Percentiles rank a stretch among this genome's conserved stretches.
Conservation (phyloP, 2,329 filamentous ascomycete species). For the Claviceps quebecensis region DNA sequence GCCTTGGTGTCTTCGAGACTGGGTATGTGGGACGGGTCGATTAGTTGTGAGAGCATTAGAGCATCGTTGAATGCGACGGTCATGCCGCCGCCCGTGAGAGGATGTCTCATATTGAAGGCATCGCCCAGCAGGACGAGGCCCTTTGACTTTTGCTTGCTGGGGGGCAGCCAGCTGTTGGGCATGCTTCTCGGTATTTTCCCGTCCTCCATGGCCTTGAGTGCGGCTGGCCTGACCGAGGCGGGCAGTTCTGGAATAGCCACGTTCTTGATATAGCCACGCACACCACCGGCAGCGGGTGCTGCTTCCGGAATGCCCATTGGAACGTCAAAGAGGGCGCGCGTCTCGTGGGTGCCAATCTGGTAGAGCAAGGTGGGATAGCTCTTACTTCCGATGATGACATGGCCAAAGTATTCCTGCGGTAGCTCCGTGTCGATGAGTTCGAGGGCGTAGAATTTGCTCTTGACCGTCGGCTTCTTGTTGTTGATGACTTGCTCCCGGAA, state of each 20-base stretch:
- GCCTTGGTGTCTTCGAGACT: constrained; percentile 51
- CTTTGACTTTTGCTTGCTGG: constrained; percentile 40
- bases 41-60: constrained; percentile 58
- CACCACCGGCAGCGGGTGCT: constrained; percentile 59
- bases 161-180: constrained; percentile 90
- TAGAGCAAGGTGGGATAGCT: constrained; percentile 69
- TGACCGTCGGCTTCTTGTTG: constrained; percentile 49
- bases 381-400: constrained; percentile 70
- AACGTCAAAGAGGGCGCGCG: constrained; percentile 77
- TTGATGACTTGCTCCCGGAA: constrained; percentile 69
- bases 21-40: constrained; percentile 55
- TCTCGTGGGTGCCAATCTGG: constrained; percentile 93
- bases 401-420: constrained; percentile 61
- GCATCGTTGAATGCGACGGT: constrained; percentile 94
- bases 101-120: constrained; percentile 98
- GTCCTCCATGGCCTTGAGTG: constrained; percentile 61
- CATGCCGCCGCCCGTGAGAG: constrained; percentile 93
- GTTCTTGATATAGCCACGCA: constrained; percentile 71
- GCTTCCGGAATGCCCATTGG: constrained; percentile 65
- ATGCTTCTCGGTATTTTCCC: constrained; percentile 68
- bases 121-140: constrained; percentile 80
- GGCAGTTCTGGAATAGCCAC: constrained; percentile 70
- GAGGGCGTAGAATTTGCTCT: constrained; percentile 84
- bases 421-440: constrained; percentile 81
- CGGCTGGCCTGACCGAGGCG: constrained; percentile 53